These are phyloP conservation scores for Penicillium crustosum DNA, from an alignment of 2,329 filamentous ascomycete species.

Conservation along the genomic window DNA sequence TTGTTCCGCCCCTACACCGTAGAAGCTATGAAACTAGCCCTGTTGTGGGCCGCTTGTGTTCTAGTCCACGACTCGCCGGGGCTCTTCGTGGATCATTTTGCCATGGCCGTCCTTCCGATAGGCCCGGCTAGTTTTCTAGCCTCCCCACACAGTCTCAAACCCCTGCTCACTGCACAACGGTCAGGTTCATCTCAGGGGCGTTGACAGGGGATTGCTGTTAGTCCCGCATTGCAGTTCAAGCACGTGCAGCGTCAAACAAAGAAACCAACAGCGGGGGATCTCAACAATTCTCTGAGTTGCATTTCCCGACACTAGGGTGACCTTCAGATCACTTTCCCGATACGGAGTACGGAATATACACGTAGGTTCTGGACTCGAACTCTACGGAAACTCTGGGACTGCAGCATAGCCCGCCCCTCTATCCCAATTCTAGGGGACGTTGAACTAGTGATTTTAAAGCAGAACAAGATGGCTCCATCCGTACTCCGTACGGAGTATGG, in stretches of 20 bases:
- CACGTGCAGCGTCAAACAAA: conserved; percentile 8
- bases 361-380: not conserved
- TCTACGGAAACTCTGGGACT: not conserved
- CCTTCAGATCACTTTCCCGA: not conserved
- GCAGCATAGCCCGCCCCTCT: conserved; percentile 5
- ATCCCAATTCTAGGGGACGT: not conserved
- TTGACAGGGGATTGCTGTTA: conserved; percentile 2
- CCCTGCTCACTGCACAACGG: conserved; percentile 9
- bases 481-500: too few relatives aligned
- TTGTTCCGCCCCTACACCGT: not conserved
- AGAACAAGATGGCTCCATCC: too few relatives aligned
- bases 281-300: not conserved
- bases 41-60: not conserved
- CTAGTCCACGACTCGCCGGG: not conserved
- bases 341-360: not conserved
- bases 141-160: conserved; percentile 1
- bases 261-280: not conserved
- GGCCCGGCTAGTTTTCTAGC: not conserved
- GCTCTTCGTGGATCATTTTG: not conserved
- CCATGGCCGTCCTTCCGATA: not conserved
- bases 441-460: too few relatives aligned
- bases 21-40: not conserved
- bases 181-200: not conserved
- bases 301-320: not conserved
- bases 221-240: conserved; percentile 6